Conservation (phyloP, 2,329 filamentous ascomycete genomes). For the Dactylellina leptospora region DNA sequence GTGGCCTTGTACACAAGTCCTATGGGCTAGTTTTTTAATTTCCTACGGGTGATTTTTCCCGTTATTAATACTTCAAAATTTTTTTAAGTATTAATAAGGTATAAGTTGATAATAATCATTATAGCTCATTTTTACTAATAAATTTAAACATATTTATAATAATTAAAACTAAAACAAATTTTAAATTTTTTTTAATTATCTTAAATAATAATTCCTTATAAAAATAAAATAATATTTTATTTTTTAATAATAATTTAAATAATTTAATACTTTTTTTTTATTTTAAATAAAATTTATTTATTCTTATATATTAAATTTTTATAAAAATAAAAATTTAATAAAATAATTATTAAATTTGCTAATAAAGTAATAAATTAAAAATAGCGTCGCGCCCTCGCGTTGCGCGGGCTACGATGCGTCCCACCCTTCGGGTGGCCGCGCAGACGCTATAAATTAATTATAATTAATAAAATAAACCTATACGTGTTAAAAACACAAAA, state of each 20-base stretch:
- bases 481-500: conserved; percentile 4
- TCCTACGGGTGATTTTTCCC: conserved; percentile 1
- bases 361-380: conserved; percentile 18
- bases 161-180: conserved; percentile 13
- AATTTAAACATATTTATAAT: conserved; percentile 4
- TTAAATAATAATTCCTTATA: conserved; percentile 22
- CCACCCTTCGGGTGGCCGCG: background rate
- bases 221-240: conserved; percentile 12
- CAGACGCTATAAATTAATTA: conserved; percentile 7
- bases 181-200: conserved; percentile 14
- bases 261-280: conserved; percentile 22
- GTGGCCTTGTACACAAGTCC: background rate
- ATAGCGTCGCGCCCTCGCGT: conserved; percentile 7
- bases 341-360: conserved; percentile 27
- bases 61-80: conserved; percentile 2
- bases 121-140: conserved; percentile 11
- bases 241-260: conserved; percentile 18
- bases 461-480: conserved; percentile 2
- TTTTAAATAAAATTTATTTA: conserved; percentile 14
- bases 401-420: background rate
- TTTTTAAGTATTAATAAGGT: conserved; percentile 6
- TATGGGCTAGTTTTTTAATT: conserved; percentile 3
- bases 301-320: conserved; percentile 25
- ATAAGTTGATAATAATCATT: conserved; percentile 16
- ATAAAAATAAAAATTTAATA: conserved; percentile 33